Evolutionary conservation across 1,139 yeast genomes (phyloP).

Genomic region (Wickerhamomyces sp.): DNA sequence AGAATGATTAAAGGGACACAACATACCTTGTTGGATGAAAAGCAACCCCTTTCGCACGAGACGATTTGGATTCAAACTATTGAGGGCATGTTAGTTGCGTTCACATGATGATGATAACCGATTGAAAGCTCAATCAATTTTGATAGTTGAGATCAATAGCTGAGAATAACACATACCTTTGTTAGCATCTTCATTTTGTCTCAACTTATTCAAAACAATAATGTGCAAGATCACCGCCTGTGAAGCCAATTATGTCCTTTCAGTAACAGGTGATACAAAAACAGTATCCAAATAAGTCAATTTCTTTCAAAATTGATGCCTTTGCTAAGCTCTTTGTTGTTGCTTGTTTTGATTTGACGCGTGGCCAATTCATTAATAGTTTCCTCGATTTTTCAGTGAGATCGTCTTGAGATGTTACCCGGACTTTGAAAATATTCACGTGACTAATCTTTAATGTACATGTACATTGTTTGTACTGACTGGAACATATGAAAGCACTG

Average conservation of each 20-base stretch:
- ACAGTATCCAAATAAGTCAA: background rate
- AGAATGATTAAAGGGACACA: background rate
- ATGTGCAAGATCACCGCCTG: background rate
- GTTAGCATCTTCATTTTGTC: conserved; percentile 90
- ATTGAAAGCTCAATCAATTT: background rate
- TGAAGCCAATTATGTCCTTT: background rate
- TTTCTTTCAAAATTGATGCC: background rate
- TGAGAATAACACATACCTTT: conserved; percentile 40
- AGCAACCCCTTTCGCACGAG: conserved; percentile 97
- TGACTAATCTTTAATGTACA: no score
- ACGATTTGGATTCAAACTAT: conserved; percentile 94
- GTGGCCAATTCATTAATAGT: conserved; percentile 1
- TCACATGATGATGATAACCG: background rate
- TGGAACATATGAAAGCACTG: no score
- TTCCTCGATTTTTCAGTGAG: background rate
- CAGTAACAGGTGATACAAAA: background rate
- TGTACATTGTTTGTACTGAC: no score
- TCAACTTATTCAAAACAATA: background rate
- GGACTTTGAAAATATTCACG: background rate
- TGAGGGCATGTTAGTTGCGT: background rate
- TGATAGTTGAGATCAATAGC: background rate
- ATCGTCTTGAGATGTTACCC: background rate
- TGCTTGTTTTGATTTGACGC: conserved; percentile 1
- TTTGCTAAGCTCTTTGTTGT: background rate
- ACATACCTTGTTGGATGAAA: conserved; percentile 80